phyloP scores from a whole-genome alignment of 768 basidiomycete species.

The Amanita polypyramis region DNA sequence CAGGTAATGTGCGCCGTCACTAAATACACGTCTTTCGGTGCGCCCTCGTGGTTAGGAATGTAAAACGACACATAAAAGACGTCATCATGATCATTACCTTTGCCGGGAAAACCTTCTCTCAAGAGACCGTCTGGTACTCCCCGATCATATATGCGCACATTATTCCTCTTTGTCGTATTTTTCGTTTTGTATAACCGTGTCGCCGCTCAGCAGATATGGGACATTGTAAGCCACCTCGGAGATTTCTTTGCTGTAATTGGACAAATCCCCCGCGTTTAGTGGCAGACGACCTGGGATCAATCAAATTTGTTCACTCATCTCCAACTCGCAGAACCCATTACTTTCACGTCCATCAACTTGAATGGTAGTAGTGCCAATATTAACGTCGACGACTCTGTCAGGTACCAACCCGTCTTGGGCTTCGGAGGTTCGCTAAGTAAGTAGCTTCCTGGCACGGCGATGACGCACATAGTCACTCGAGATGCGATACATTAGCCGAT shows the following conservation, averaged over 20 bases:
- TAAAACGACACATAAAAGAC: neutral
- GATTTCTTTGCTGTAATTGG: neutral
- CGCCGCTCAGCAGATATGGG: constrained; percentile 43
- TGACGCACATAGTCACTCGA: neutral
- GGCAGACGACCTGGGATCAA: constrained; percentile 49
- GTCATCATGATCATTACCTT: neutral
- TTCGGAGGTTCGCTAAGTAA: constrained; percentile 60
- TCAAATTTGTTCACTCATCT: constrained; percentile 41
- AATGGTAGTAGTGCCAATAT: constrained; percentile 49
- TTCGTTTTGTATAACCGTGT: constrained; percentile 14
- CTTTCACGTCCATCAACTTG: constrained; percentile 43
- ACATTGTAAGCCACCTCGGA: constrained; percentile 28
- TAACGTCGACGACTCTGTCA: constrained; percentile 39
- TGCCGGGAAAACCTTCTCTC: neutral
- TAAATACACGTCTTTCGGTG: too few relatives aligned
- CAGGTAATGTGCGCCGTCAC: too few relatives aligned
- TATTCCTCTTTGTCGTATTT: constrained; percentile 4
- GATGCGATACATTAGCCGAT: constrained; percentile 38
- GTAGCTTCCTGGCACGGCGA: constrained; percentile 4
- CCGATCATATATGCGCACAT: constrained; percentile 5
- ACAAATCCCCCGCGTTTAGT: constrained; percentile 22
- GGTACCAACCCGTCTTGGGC: constrained; percentile 54
- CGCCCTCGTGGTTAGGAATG: neutral
- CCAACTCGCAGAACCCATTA: constrained; percentile 37
- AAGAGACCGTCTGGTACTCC: neutral